Evolutionary conservation across 768 basidiomycete species (phyloP).

Genomic region (Saitozyma sp.): DNA sequence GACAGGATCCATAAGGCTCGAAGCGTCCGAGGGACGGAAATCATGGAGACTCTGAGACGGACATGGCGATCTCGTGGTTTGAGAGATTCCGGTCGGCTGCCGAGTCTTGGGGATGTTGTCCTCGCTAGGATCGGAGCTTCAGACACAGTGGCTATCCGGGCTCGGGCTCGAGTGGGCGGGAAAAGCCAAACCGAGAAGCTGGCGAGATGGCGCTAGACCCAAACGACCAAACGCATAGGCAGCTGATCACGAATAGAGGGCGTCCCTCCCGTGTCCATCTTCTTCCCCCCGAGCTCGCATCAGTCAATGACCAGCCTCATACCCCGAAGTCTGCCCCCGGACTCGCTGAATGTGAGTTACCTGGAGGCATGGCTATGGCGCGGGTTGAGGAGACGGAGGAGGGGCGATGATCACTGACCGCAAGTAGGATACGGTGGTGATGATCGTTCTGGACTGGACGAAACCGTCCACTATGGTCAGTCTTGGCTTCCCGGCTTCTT

Average conservation of each 20-base stretch:
- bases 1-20: no score
- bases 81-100: no score
- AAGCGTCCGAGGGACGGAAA: no score
- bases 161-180: no score
- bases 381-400: background rate
- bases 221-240: no score
- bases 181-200: no score
- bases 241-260: slow-evolving; percentile 72
- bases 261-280: slow-evolving; percentile 82
- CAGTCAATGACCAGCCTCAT: slow-evolving; percentile 68
- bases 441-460: slow-evolving; percentile 94
- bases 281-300: slow-evolving; percentile 82
- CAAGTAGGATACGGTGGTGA: slow-evolving; percentile 55
- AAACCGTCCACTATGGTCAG: slow-evolving; percentile 82
- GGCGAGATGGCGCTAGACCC: no score
- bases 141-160: no score
- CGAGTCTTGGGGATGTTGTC: no score
- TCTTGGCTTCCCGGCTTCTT: background rate
- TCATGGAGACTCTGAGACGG: no score
- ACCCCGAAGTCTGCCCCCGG: slow-evolving; percentile 74
- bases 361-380: background rate
- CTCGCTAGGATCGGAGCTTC: no score
- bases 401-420: background rate
- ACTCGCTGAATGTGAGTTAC: slow-evolving; percentile 49
- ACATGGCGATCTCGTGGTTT: no score